Percentiles rank a stretch among this genome's conserved stretches.
Evolutionary conservation across 805 yeast species (phyloP).

Genomic region (Candida vartiovaarae): DNA sequence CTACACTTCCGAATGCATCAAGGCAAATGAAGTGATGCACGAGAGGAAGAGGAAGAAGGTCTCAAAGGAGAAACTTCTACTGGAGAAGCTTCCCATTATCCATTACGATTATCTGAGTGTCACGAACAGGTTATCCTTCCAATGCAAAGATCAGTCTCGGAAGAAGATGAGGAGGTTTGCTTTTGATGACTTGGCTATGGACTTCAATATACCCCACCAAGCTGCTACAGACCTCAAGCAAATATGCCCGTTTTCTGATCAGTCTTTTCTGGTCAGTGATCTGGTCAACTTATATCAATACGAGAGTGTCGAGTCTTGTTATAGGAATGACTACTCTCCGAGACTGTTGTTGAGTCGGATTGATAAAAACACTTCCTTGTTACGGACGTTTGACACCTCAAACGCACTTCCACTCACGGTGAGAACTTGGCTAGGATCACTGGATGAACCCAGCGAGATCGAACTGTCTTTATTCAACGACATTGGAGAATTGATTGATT

Average conservation of each 20-base stretch:
- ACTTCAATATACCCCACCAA: neutral
- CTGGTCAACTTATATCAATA: conserved; percentile 5
- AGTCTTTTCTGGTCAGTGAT: conserved; percentile 5
- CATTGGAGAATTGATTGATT: conserved; percentile 1
- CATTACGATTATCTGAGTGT: neutral
- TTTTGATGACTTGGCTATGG: neutral
- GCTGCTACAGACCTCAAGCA: conserved; percentile 3
- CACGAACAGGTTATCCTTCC: neutral
- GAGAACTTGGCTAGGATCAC: conserved; percentile 18
- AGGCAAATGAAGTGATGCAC: conserved; percentile 7
- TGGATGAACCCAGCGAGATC: conserved; percentile 18
- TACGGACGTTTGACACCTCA: conserved; percentile 3
- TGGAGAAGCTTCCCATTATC: neutral
- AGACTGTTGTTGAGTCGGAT: conserved; percentile 4
- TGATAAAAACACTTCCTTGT: conserved; percentile 9
- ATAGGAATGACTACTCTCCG: no score
- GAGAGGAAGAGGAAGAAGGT: conserved; percentile 6
- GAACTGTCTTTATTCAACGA: conserved; percentile 3
- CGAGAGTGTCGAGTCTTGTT: neutral
- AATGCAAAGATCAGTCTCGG: neutral
- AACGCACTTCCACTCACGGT: neutral
- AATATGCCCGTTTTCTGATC: neutral
- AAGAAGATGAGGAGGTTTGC: neutral
- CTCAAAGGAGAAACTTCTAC: neutral
- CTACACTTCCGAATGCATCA: conserved; percentile 10